Conservation (phyloP, 225 moss, liverwort and hornwort species). For the Straminergon stramineum region DNA sequence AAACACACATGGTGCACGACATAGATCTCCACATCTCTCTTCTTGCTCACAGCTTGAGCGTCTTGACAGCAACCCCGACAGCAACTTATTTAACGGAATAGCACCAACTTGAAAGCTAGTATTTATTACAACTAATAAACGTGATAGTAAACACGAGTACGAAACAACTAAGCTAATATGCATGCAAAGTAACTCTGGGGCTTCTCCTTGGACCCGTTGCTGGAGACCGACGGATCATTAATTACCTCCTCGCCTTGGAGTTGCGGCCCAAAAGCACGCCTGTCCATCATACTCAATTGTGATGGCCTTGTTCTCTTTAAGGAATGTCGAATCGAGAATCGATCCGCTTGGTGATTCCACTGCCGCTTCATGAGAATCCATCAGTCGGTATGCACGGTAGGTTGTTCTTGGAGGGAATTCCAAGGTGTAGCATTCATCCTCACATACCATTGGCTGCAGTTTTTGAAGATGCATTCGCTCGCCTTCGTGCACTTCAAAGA, state of each 20-base stretch:
- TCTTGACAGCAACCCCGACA: neutral
- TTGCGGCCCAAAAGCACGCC: neutral
- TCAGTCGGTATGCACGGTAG: neutral
- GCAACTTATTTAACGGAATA: neutral
- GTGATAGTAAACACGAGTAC: neutral
- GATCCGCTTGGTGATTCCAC: neutral
- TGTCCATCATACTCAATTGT: neutral
- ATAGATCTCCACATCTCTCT: neutral
- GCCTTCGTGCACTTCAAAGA: neutral
- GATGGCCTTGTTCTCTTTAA: neutral
- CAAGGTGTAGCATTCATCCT: neutral
- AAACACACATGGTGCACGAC: too few relatives aligned
- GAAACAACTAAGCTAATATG: neutral
- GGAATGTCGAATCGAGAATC: neutral
- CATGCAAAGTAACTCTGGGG: neutral
- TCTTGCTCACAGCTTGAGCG: neutral
- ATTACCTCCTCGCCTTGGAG: neutral
- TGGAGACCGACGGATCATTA: neutral
- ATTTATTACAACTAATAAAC: neutral
- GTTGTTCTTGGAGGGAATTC: accelerated
- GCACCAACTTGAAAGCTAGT: neutral
- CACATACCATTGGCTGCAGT: neutral
- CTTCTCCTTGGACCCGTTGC: neutral
- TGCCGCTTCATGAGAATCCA: accelerated
- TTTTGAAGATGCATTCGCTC: accelerated